Conservation (phyloP, 2,329 filamentous ascomycete species). For the Fusarium sp. region DNA sequence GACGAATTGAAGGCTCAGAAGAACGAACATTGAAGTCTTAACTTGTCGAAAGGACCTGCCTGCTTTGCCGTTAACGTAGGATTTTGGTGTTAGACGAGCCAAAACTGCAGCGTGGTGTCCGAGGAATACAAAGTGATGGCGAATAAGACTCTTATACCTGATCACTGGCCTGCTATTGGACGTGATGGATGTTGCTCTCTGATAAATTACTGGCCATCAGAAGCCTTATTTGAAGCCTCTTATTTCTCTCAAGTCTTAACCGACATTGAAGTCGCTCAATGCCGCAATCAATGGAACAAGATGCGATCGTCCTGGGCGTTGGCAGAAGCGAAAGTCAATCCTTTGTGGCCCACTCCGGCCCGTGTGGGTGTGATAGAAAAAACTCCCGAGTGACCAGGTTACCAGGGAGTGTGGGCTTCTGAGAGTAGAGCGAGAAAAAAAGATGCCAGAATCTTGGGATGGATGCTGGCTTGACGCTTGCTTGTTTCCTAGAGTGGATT, state of each 20-base stretch:
- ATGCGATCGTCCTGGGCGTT: conserved; percentile 5
- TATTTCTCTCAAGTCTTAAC: not conserved
- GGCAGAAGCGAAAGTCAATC: conserved; percentile 12
- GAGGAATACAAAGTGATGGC: not conserved
- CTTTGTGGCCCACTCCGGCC: conserved; percentile 27
- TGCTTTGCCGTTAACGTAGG: not conserved
- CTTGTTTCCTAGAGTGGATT: conserved; percentile 23
- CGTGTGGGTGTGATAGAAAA: conserved; percentile 33
- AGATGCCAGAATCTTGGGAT: conserved; percentile 30
- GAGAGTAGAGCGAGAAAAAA: conserved; percentile 1
- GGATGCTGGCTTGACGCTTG: conserved; percentile 14
- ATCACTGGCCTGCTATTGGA: conserved; percentile 18
- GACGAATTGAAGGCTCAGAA: not conserved
- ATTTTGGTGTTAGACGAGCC: not conserved
- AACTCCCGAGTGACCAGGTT: conserved; percentile 38
- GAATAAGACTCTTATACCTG: conserved; percentile 24
- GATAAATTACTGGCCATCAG: not conserved
- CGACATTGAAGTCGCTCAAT: not conserved
- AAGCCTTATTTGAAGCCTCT: not conserved
- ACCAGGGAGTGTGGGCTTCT: conserved; percentile 12
- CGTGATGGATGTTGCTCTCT: not conserved
- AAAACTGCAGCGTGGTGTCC: not conserved
- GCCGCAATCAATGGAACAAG: conserved; percentile 7
- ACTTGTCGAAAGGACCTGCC: not conserved
- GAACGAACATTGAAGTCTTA: not conserved